Conservation (phyloP, 169 alveolate species). For the Plasmodium sp. region DNA sequence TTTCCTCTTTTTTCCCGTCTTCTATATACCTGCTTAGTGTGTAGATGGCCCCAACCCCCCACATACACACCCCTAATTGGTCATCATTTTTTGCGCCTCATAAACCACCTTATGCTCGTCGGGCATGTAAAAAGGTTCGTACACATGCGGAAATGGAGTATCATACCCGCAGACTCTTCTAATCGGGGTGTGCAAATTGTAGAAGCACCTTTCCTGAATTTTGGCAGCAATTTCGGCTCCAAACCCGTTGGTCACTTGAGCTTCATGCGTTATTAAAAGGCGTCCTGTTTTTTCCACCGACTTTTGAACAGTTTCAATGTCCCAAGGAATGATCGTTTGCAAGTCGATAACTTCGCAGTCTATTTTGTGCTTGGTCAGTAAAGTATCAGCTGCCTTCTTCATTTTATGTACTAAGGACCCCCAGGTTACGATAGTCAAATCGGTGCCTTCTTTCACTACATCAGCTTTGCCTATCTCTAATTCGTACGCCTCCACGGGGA, state of each 20-base stretch:
- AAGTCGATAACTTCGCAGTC: slow-evolving; percentile 95
- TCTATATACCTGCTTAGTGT: neutral
- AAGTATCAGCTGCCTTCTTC: slow-evolving; percentile 93
- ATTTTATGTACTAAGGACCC: slow-evolving; percentile 88
- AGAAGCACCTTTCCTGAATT: slow-evolving; percentile 94
- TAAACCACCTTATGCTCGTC: slow-evolving; percentile 91
- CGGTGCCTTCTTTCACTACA: slow-evolving; percentile 93
- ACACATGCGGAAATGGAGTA: slow-evolving; percentile 97
- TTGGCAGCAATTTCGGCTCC: slow-evolving; percentile 95
- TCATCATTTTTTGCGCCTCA: slow-evolving; percentile 89
- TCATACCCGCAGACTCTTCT: slow-evolving; percentile 96
- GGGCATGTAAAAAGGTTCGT: slow-evolving; percentile 94
- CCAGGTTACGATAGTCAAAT: slow-evolving; percentile 91
- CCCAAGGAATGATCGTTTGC: slow-evolving; percentile 97
- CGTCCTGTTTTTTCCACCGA: slow-evolving; percentile 95
- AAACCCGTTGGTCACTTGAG: slow-evolving; percentile 93
- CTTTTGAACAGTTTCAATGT: slow-evolving; percentile 92
- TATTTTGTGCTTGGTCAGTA: slow-evolving; percentile 89
- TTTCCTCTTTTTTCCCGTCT: neutral
- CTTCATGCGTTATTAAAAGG: slow-evolving; percentile 95
- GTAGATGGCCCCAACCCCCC: neutral
- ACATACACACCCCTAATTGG: slow-evolving; percentile 52
- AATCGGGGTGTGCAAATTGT: slow-evolving; percentile 95
- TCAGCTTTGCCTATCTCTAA: slow-evolving; percentile 95
- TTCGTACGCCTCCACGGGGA: slow-evolving; percentile 93